A percentile compares a stretch with the other conserved stretches of the same genome.
These are phyloP conservation scores for Tetrahymena thermophila DNA, from an alignment of 73 alveolate species.

Conservation along the genomic window DNA sequence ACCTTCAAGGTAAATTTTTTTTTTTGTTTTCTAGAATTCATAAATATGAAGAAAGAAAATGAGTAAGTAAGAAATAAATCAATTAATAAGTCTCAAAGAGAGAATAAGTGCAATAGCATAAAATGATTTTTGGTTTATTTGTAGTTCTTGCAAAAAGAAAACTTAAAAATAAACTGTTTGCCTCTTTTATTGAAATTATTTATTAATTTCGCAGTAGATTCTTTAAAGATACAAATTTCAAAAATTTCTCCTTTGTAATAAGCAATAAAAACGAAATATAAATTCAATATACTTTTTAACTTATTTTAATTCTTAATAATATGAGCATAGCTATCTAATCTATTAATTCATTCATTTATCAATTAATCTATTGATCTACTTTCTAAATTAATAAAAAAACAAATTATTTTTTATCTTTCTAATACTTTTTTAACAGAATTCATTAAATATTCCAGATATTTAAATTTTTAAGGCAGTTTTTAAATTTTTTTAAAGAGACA, in stretches of 20 bases:
- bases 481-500: background rate
- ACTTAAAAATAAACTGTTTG: background rate
- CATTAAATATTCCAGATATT: background rate
- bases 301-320: background rate
- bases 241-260: background rate
- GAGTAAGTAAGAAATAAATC: background rate
- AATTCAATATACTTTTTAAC: background rate
- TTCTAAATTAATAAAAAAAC: too few species aligned
- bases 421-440: background rate
- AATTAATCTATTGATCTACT: background rate
- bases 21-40: too few species aligned
- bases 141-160: background rate
- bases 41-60: background rate
- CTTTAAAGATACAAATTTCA: background rate
- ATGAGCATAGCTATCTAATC: background rate
- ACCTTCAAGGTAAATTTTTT: slow-evolving; percentile 30
- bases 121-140: background rate
- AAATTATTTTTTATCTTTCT: background rate
- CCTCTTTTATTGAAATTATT: background rate
- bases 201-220: background rate
- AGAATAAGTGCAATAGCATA: background rate
- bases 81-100: too few species aligned
- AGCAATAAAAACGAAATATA: background rate
- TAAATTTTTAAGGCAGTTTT: background rate
- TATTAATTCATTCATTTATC: background rate